A percentile compares a stretch with the other conserved stretches of the same genome.
Evolutionary conservation across 345 rosid genomes (phyloP).

Genomic region (Heritiera fomes): DNA sequence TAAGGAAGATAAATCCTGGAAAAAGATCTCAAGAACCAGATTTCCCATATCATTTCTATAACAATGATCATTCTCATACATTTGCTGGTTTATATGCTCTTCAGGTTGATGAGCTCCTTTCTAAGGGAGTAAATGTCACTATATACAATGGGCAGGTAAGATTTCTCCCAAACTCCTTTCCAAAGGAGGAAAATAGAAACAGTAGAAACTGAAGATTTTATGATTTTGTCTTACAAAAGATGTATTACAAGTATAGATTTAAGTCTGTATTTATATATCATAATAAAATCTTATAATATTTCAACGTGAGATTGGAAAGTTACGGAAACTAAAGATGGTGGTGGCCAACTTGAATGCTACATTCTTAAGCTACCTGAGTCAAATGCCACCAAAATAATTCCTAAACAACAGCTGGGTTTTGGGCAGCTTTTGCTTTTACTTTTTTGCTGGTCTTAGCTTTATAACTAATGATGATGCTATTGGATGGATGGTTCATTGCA

Average conservation of each 20-base stretch:
- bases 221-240: no score
- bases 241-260: no score
- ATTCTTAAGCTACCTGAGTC: no score
- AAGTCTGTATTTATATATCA: no score
- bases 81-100: neutral
- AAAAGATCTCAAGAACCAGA: neutral
- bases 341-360: no score
- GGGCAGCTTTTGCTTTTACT: neutral
- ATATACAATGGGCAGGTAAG: conserved; percentile 89
- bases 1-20: neutral
- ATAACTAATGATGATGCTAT: neutral
- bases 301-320: no score
- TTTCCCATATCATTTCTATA: neutral
- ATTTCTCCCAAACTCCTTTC: neutral
- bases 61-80: no score
- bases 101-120: conserved; percentile 78
- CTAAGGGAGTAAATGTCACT: conserved; percentile 73
- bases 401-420: neutral
- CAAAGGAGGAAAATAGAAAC: neutral
- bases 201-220: no score
- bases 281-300: no score
- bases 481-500: conserved; percentile 26
- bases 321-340: no score
- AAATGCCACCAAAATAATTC: no score
- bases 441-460: neutral